phyloP scores from a whole-genome alignment of 495 filamentous ascomycete genomes.

The Friedmanniomyces simplex region DNA sequence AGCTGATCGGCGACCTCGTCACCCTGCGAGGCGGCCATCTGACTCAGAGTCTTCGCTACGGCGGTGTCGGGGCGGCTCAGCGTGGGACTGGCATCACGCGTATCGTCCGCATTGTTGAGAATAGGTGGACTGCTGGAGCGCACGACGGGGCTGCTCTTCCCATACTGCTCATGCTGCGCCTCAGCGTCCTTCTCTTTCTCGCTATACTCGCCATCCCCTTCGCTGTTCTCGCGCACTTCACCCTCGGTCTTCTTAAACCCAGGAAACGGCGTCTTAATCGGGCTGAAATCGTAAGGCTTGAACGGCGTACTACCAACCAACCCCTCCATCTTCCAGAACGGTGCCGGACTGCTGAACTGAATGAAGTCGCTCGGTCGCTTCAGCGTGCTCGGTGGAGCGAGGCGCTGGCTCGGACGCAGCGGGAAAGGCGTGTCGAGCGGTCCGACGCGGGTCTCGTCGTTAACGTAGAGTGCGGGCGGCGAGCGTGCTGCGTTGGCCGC shows the following conservation, averaged over 20 bases:
- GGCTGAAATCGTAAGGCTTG: slow-evolving; percentile 21
- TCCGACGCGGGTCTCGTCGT: slow-evolving; percentile 16
- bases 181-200: not conserved
- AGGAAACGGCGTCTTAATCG: slow-evolving; percentile 20
- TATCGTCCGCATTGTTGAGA: not conserved
- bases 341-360: slow-evolving; percentile 89
- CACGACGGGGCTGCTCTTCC: slow-evolving; percentile 9
- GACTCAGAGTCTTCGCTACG: slow-evolving; percentile 21
- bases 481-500: slow-evolving; percentile 24
- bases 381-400: slow-evolving; percentile 80
- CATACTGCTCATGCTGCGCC: not conserved
- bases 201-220: not conserved
- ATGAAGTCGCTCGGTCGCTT: slow-evolving; percentile 90
- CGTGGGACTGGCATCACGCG: slow-evolving; percentile 10
- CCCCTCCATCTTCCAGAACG: slow-evolving; percentile 67
- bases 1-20: slow-evolving; percentile 2
- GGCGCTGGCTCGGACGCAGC: slow-evolving; percentile 25
- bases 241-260: slow-evolving; percentile 9
- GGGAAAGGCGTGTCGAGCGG: slow-evolving; percentile 20
- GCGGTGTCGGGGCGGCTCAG: slow-evolving; percentile 16
- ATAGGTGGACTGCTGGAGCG: slow-evolving; percentile 14
- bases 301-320: slow-evolving; percentile 20
- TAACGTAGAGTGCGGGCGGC: slow-evolving; percentile 19
- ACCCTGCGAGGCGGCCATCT: slow-evolving; percentile 6
- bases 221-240: not conserved